phyloP scores from a whole-genome alignment of 352 stramenopile species.

The Achlya hypogyna region DNA sequence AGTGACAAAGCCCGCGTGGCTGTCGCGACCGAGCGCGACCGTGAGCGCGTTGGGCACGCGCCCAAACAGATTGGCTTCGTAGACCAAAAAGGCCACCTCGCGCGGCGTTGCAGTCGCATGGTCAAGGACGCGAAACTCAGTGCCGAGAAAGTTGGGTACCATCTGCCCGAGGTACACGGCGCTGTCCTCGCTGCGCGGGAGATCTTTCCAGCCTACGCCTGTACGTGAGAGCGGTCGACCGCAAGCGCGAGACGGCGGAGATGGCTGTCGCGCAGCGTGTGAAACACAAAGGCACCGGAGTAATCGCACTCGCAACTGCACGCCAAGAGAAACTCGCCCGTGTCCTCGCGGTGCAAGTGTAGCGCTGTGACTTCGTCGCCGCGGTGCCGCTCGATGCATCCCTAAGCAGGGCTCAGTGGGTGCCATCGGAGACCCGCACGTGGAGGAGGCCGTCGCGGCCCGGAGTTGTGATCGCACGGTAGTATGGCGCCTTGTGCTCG shows the following conservation, averaged over 20 bases:
- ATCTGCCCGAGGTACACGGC: conserved; percentile 75
- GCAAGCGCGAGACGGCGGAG: conserved; percentile 24
- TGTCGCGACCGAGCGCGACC: conserved; percentile 38
- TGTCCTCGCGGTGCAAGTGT: conserved; percentile 76
- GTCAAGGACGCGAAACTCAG: conserved; percentile 75
- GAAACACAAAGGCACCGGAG: conserved; percentile 68
- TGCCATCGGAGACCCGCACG: not conserved
- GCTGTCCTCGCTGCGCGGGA: conserved; percentile 66
- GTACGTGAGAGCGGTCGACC: not conserved
- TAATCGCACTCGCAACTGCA: conserved; percentile 60
- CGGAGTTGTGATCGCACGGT: conserved; percentile 26
- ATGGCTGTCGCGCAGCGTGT: conserved; percentile 72
- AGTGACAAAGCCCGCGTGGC: no score
- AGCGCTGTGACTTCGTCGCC: conserved; percentile 76
- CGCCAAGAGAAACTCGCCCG: conserved; percentile 63
- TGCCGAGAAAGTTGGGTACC: conserved; percentile 71
- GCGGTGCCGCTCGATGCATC: conserved; percentile 52
- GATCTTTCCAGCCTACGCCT: conserved; percentile 42
- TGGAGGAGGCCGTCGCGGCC: not conserved
- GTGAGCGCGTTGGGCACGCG: conserved; percentile 66
- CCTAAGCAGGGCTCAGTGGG: not conserved
- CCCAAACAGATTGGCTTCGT: conserved; percentile 71
- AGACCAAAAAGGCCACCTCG: conserved; percentile 69
- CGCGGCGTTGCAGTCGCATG: conserved; percentile 56
- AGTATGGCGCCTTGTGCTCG: conserved; percentile 68